phyloP scores from a whole-genome alignment of 768 basidiomycete species.

The Leccinum disarticulatum region DNA sequence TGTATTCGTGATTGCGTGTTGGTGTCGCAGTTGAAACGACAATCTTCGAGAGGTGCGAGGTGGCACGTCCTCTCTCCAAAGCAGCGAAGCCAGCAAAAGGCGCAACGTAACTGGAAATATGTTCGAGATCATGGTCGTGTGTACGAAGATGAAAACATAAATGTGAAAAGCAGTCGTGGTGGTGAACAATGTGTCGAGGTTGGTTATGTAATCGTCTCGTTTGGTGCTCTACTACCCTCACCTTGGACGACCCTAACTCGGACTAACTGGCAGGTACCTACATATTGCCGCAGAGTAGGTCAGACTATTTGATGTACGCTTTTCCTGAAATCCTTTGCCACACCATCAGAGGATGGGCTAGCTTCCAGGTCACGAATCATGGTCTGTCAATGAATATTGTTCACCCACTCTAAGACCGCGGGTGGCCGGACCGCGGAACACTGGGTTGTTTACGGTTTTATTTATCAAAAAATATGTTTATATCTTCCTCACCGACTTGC shows the following conservation, averaged over 20 bases:
- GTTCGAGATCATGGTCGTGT: conserved; percentile 19
- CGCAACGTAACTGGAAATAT: conserved; percentile 43
- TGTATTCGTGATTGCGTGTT: conserved; percentile 53
- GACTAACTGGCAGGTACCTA: background rate
- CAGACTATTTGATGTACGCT: background rate
- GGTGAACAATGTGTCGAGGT: background rate
- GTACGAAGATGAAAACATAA: background rate
- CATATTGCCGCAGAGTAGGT: background rate
- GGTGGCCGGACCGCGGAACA: background rate
- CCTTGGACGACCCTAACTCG: background rate
- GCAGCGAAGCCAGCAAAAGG: conserved; percentile 40
- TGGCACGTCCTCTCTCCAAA: conserved; percentile 35
- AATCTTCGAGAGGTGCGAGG: conserved; percentile 38
- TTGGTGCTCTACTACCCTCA: background rate
- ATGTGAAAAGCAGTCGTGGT: background rate
- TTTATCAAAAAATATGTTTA: background rate
- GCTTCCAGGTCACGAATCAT: background rate
- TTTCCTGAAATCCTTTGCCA: background rate
- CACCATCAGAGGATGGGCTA: background rate
- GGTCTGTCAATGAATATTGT: background rate
- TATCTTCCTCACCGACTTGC: background rate
- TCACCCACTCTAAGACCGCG: background rate
- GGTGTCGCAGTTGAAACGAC: conserved; percentile 65
- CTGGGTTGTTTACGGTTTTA: background rate
- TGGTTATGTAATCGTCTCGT: conserved; percentile 15